Evolutionary conservation across 139 green algal species (phyloP), one percentile per base, ranked within the genome.

Genomic region (Picochlorum sp.): DNA sequence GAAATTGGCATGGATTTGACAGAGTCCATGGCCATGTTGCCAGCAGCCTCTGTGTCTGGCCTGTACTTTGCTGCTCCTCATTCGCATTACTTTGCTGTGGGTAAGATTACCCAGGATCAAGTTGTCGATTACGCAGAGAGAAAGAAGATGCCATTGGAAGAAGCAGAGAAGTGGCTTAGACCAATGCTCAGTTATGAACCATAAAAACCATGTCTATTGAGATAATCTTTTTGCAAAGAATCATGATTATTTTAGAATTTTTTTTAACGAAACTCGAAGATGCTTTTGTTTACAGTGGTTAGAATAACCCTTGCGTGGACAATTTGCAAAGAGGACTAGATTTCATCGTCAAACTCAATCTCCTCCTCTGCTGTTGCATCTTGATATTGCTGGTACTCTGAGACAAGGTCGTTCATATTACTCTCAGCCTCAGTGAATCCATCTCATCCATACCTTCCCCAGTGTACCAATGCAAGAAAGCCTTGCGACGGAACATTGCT

Each of bases 391-490:
- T 97, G 92, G 82, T 98, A 98, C 85, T 98, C 92, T 32, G 77
- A 88, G 11, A 98, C 92, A 30, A 92, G 74, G 77, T 93, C 86
- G 72, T 97, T 97, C 92, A 97, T 97, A 88, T 98, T 98, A 74
- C 79, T 91, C 79, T 97, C 87, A 21, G 92, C 92, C 79, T 98
- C 92, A 24, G 92, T 98, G 83, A 98, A 98, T 98, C 92, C 92
- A 98, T 98, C 87, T 98, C 92, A 73, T 98, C 92, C 92, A 98
- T 98, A 73, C 92, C 92, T 86, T 98, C 92, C 23, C 77, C 92
- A 18, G 92, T 98, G 87, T 98, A 97, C 92, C 93, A 98, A 82
- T 98, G 94, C n/a, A 98, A 81, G 92, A 98, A 98, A 37, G 92
- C 92, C 82, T 98, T 98, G 67, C 92, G 83, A 45, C 93, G 75